Evolutionary conservation across 164 flowering plant species (phyloP).

Genomic region (Platanus orientalis): DNA sequence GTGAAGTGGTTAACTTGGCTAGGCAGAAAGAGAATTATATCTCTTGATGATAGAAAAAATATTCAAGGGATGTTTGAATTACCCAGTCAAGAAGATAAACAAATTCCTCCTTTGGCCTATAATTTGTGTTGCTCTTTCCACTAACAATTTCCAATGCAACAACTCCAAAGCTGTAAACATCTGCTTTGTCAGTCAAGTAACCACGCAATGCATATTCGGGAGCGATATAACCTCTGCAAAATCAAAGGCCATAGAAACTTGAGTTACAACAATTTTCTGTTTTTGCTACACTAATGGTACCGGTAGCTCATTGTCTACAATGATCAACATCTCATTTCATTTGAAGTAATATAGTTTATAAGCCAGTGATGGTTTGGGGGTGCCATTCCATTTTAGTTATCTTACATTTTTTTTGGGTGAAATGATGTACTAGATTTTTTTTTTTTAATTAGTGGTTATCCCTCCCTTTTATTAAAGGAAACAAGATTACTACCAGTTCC

Average conservation of each 20-base stretch:
- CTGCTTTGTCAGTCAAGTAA: conserved; percentile 61
- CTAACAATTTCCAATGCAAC: conserved; percentile 69
- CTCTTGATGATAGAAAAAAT: no score
- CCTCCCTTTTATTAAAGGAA: not conserved
- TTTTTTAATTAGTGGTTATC: no score
- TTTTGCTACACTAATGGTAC: not conserved
- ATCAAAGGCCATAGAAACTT: not conserved
- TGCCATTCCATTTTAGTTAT: not conserved
- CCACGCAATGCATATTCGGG: conserved; percentile 88
- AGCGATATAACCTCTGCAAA: conserved; percentile 68
- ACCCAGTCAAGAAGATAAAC: conserved; percentile 80
- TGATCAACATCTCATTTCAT: not conserved
- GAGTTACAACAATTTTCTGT: not conserved
- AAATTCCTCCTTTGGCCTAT: conserved; percentile 55
- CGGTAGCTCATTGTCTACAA: not conserved
- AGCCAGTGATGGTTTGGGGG: not conserved
- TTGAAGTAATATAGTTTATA: not conserved
- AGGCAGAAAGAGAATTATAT: not conserved
- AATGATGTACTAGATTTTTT: not conserved
- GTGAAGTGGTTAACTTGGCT: not conserved
- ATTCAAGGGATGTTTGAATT: conserved; percentile 1
- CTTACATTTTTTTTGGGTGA: not conserved
- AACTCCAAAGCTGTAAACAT: conserved; percentile 78
- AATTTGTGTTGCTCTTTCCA: conserved; percentile 75
- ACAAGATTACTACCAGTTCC: not conserved